Percentiles rank a stretch among this genome's conserved stretches.
These are phyloP conservation scores for Aspergillus sp. DNA, from an alignment of 2,329 filamentous ascomycete genomes.

Conservation along the genomic window DNA sequence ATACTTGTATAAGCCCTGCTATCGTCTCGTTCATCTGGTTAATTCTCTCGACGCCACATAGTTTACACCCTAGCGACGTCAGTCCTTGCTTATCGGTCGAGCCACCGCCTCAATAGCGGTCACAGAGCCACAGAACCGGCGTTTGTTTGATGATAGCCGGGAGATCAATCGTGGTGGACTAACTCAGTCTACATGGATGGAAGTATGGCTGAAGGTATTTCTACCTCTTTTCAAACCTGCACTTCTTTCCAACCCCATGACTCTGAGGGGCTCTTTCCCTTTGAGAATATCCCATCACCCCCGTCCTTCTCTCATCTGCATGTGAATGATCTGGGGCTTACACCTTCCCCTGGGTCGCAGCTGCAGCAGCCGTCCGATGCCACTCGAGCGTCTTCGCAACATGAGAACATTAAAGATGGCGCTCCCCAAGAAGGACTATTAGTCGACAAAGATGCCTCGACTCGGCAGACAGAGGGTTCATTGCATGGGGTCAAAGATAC, in stretches of 20 bases:
- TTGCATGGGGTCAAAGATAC: too few relatives aligned
- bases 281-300: slow-evolving; percentile 17
- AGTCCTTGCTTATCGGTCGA: too few relatives aligned
- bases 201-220: slow-evolving; percentile 34
- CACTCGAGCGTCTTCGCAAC: slow-evolving; percentile 3
- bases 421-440: neutral
- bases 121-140: too few relatives aligned
- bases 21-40: too few relatives aligned
- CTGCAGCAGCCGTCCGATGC: slow-evolving; percentile 14
- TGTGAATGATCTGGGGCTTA: slow-evolving; percentile 38
- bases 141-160: too few relatives aligned
- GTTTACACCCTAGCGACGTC: too few relatives aligned
- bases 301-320: slow-evolving; percentile 17
- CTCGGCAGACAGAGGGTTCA: neutral
- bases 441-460: neutral
- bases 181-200: slow-evolving; percentile 14
- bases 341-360: slow-evolving; percentile 36
- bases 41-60: too few relatives aligned
- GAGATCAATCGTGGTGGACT: neutral
- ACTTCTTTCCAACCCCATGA: slow-evolving; percentile 10
- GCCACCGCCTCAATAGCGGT: too few relatives aligned
- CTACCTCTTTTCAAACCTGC: slow-evolving; percentile 28
- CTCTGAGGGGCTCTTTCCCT: slow-evolving; percentile 10
- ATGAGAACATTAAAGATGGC: slow-evolving; percentile 5
- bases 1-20: too few relatives aligned